These are phyloP conservation scores for Punctularia strigosozonata DNA, from an alignment of 768 basidiomycete genomes.

Conservation along the genomic window DNA sequence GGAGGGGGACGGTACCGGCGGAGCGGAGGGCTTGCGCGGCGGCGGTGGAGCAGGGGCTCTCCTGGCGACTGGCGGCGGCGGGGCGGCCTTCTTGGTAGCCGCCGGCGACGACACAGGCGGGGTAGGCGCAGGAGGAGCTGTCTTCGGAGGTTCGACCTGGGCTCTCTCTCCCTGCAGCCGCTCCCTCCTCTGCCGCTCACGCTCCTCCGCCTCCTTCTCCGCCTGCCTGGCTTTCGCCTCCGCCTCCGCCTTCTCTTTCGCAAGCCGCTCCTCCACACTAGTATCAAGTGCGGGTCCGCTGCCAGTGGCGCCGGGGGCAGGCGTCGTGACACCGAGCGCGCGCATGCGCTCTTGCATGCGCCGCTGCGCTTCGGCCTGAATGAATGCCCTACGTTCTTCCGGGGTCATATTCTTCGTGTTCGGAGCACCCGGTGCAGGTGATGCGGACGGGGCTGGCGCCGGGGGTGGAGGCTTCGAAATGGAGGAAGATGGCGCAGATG, in stretches of 20 bases:
- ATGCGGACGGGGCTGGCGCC: conserved; percentile 39
- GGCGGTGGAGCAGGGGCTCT: conserved; percentile 27
- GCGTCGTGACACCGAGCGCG: conserved; percentile 61
- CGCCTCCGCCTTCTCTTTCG: conserved; percentile 81
- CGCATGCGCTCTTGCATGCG: conserved; percentile 79
- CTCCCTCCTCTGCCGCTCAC: conserved; percentile 61
- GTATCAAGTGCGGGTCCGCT: conserved; percentile 58
- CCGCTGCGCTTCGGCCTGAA: conserved; percentile 68
- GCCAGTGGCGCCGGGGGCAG: conserved; percentile 28
- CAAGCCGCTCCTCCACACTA: conserved; percentile 74
- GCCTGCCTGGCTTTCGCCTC: conserved; percentile 74
- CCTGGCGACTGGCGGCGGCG: conserved; percentile 25
- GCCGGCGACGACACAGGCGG: conserved; percentile 18
- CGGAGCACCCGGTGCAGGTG: conserved; percentile 51
- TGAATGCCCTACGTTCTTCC: conserved; percentile 70
- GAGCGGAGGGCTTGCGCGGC: conserved; percentile 20
- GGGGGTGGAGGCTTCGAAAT: conserved; percentile 34
- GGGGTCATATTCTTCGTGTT: conserved; percentile 70
- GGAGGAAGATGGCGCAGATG: conserved; percentile 29
- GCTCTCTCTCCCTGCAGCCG: conserved; percentile 69
- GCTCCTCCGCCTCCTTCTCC: conserved; percentile 70
- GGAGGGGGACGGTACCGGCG: conserved; percentile 21
- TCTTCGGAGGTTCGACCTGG: conserved; percentile 33
- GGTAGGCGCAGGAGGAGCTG: conserved; percentile 15
- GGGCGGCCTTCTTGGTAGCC: conserved; percentile 30